A percentile compares a stretch with the other conserved stretches of the same genome.
Evolutionary conservation across 106 monocot genomes (phyloP).

Genomic region (Dendrobium officinale): DNA sequence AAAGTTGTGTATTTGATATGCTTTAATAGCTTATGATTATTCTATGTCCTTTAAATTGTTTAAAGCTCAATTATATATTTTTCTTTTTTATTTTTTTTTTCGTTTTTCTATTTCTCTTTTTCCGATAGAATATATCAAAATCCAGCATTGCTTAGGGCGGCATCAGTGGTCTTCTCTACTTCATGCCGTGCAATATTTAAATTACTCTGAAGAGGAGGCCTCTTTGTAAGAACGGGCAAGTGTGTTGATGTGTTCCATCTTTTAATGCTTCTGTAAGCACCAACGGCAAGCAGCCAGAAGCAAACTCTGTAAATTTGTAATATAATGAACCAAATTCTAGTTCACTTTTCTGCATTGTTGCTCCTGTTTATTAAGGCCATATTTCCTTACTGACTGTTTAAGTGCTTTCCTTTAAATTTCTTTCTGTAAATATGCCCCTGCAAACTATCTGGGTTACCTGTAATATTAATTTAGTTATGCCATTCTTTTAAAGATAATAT

Average conservation of each 20-base stretch:
- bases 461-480: neutral
- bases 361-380: neutral
- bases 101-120: no score
- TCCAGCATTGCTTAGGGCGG: conserved; percentile 37
- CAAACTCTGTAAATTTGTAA: neutral
- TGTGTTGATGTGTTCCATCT: neutral
- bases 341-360: neutral
- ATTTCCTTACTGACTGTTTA: neutral
- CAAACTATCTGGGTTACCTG: neutral
- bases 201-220: conserved; percentile 23
- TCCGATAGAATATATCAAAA: conserved; percentile 44
- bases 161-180: conserved; percentile 34
- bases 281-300: neutral
- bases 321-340: neutral
- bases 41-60: neutral
- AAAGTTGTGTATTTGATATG: neutral
- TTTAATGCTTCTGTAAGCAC: neutral
- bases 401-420: neutral
- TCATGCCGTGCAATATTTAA: conserved; percentile 45
- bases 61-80: neutral
- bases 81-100: neutral
- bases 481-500: neutral
- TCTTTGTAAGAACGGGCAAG: neutral
- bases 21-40: neutral
- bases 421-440: neutral